Conservation (phyloP, 495 filamentous ascomycete genomes). For the Beverwykella pulmonaria region DNA sequence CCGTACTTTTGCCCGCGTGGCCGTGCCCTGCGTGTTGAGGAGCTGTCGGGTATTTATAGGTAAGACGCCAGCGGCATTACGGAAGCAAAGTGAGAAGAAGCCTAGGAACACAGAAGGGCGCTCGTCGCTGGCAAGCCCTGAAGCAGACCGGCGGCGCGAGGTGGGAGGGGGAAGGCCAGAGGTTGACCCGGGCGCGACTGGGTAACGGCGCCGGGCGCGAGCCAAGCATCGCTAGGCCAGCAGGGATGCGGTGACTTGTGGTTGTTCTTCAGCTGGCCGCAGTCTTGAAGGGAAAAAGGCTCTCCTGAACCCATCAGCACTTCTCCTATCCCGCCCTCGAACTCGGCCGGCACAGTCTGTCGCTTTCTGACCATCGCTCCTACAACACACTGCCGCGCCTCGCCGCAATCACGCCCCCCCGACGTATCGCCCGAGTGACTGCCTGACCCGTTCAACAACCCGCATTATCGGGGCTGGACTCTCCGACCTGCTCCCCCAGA, state of each 20-base stretch:
- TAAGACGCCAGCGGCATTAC: neutral
- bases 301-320: constrained; percentile 22
- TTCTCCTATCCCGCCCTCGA: neutral
- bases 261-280: constrained; percentile 20
- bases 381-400: neutral
- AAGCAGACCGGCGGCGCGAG: neutral
- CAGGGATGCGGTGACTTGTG: constrained; percentile 13
- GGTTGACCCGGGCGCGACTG: neutral
- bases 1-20: neutral
- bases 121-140: neutral
- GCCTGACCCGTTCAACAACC: neutral
- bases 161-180: neutral
- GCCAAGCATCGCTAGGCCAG: neutral
- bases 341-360: neutral
- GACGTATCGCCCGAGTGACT: constrained; percentile 19
- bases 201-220: neutral
- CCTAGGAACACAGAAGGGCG: neutral
- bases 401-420: neutral
- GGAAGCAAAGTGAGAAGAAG: neutral
- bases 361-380: neutral
- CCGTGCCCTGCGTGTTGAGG: neutral
- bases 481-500: constrained; percentile 22
- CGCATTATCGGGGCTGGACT: constrained; percentile 5
- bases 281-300: constrained; percentile 6
- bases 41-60: constrained; percentile 1